phyloP scores from a whole-genome alignment of 768 basidiomycete species.

The Pleurotus eryngii region DNA sequence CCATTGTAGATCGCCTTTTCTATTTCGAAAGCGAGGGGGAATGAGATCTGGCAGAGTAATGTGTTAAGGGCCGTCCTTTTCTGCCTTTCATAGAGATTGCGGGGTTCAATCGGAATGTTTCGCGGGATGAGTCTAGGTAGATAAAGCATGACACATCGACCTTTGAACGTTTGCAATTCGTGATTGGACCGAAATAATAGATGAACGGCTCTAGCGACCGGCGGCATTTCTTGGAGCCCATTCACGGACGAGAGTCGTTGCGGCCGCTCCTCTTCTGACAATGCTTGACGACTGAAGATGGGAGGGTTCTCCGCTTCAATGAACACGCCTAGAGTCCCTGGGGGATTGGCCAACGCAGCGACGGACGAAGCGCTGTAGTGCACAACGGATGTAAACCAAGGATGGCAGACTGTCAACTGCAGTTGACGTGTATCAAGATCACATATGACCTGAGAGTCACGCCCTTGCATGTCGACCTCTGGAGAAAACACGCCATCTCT shows the following conservation, averaged over 20 bases:
- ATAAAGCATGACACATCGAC: slow-evolving; percentile 17
- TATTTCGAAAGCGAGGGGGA: slow-evolving; percentile 34
- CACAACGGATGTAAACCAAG: background rate
- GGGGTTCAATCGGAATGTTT: slow-evolving; percentile 17
- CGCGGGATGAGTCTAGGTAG: slow-evolving; percentile 8
- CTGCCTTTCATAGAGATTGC: slow-evolving; percentile 8
- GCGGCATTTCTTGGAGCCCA: slow-evolving; percentile 11
- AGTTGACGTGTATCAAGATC: slow-evolving; percentile 28
- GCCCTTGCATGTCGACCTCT: slow-evolving; percentile 16
- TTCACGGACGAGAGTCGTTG: slow-evolving; percentile 6
- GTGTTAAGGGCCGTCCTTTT: slow-evolving; percentile 14
- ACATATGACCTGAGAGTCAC: slow-evolving; percentile 28
- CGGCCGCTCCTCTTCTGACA: background rate
- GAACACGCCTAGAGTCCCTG: slow-evolving; percentile 21
- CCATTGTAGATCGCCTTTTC: slow-evolving; percentile 32
- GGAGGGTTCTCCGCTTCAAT: slow-evolving; percentile 30
- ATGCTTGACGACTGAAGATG: slow-evolving; percentile 6
- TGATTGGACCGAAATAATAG: slow-evolving; percentile 16
- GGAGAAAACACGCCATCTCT: slow-evolving; percentile 29
- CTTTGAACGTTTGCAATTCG: slow-evolving; percentile 27
- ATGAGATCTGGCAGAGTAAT: slow-evolving; percentile 23
- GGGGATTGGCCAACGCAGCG: slow-evolving; percentile 15
- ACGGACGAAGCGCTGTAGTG: slow-evolving; percentile 19
- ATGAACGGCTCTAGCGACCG: background rate
- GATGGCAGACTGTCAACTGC: slow-evolving; percentile 22